phyloP scores from a whole-genome alignment of 306 rosid genomes.

The Trifolium pratense region DNA sequence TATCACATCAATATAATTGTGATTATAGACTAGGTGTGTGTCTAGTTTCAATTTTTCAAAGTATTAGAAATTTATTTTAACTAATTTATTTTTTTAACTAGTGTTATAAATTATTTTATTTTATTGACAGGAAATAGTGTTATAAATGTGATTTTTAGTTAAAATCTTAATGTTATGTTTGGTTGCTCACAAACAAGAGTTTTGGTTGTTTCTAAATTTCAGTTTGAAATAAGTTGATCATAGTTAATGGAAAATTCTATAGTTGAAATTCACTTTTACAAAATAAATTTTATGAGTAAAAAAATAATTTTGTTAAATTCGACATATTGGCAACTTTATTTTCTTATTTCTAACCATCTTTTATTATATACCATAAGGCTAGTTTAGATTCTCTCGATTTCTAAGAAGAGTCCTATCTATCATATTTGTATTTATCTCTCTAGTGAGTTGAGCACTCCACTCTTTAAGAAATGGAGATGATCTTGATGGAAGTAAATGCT shows the following conservation, averaged over 20 bases:
- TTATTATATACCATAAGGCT: background rate
- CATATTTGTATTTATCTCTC: too few relatives aligned
- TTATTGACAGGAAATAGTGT: too few relatives aligned
- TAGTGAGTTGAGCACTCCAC: too few relatives aligned
- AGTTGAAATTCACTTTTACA: background rate
- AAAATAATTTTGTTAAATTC: background rate
- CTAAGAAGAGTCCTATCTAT: too few relatives aligned
- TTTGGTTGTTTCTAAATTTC: background rate
- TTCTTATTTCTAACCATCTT: background rate
- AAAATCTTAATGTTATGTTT: background rate
- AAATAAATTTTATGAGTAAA: background rate
- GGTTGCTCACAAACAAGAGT: background rate
- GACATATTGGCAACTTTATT: background rate
- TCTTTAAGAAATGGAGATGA: too few relatives aligned
- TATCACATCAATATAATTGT: background rate
- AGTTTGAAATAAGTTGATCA: background rate
- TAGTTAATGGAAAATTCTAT: background rate
- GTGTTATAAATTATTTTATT: background rate
- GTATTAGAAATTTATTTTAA: background rate
- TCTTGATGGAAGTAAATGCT: too few relatives aligned
- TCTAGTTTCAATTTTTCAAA: slow-evolving; percentile 1
- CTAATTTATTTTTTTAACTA: background rate
- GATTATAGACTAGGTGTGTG: background rate
- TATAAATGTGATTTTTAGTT: background rate
- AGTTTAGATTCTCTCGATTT: too few relatives aligned